phyloP scores from a whole-genome alignment of 768 basidiomycete species.

The Tylopilus vinaceipallidus region DNA sequence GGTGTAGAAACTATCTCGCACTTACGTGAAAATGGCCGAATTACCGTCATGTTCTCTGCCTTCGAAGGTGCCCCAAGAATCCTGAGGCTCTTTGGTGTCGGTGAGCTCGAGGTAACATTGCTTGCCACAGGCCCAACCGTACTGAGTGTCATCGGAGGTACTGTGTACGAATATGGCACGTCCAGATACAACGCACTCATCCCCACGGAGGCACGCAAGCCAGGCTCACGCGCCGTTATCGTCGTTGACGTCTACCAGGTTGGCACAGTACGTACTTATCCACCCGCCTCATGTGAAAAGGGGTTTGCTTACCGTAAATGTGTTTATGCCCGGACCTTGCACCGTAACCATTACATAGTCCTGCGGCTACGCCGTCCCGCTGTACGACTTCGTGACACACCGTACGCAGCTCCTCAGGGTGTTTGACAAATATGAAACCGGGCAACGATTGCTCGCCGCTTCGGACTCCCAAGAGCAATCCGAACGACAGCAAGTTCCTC shows the following conservation, averaged over 20 bases:
- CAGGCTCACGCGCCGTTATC: slow-evolving; percentile 60
- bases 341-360: slow-evolving; percentile 39
- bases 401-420: slow-evolving; percentile 49
- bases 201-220: slow-evolving; percentile 43
- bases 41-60: slow-evolving; percentile 59
- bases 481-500: not conserved
- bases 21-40: slow-evolving; percentile 59
- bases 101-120: slow-evolving; percentile 29
- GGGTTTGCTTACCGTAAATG: not conserved
- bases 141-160: slow-evolving; percentile 37
- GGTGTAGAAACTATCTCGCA: slow-evolving; percentile 61
- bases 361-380: slow-evolving; percentile 64
- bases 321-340: no score
- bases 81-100: slow-evolving; percentile 53
- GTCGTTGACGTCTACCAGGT: slow-evolving; percentile 60
- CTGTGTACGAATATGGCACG: slow-evolving; percentile 59
- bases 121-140: not conserved
- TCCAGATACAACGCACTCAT: slow-evolving; percentile 56
- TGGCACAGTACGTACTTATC: slow-evolving; percentile 35
- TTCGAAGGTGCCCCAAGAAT: slow-evolving; percentile 63
- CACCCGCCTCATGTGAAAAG: not conserved
- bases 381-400: slow-evolving; percentile 55
- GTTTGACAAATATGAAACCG: slow-evolving; percentile 40
- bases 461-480: not conserved
- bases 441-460: slow-evolving; percentile 32